Percentiles rank a stretch among this genome's conserved stretches.
phyloP scores from a whole-genome alignment of 805 yeast genomes.

The Wickerhamiella kurtzmanii region DNA sequence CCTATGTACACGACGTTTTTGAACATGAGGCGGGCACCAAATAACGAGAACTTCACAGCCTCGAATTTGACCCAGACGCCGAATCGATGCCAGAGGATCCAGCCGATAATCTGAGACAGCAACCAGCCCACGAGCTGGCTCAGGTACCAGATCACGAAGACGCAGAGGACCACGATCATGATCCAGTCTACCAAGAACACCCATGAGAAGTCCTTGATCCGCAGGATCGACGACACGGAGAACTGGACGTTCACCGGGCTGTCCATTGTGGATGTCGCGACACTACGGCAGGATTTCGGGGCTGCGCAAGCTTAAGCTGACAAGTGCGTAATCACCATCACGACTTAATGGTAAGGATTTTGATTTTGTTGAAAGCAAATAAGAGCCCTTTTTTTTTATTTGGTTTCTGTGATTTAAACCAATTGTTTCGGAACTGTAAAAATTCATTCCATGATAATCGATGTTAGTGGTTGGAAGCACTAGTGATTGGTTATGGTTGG shows the following conservation, averaged over 20 bases:
- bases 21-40: constrained; percentile 73
- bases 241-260: constrained; percentile 12
- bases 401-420: no score
- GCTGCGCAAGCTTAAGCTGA: no score
- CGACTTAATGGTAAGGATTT: not conserved
- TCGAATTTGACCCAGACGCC: constrained; percentile 52
- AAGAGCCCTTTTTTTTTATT: no score
- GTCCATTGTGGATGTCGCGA: no score
- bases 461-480: no score
- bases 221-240: constrained; percentile 20
- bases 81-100: constrained; percentile 50
- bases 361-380: no score
- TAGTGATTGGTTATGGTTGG: no score
- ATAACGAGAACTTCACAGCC: constrained; percentile 57
- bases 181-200: constrained; percentile 79
- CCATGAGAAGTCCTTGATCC: constrained; percentile 35
- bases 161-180: constrained; percentile 44
- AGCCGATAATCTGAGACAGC: constrained; percentile 37
- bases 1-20: constrained; percentile 63
- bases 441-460: no score
- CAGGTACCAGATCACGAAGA: constrained; percentile 61
- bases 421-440: no score
- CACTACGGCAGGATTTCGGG: no score
- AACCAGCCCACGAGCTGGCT: constrained; percentile 55
- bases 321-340: not conserved